Base-by-base conservation (phyloP, 2,329 filamentous ascomycete genomes). In the Fusarium acutatum region DNA sequence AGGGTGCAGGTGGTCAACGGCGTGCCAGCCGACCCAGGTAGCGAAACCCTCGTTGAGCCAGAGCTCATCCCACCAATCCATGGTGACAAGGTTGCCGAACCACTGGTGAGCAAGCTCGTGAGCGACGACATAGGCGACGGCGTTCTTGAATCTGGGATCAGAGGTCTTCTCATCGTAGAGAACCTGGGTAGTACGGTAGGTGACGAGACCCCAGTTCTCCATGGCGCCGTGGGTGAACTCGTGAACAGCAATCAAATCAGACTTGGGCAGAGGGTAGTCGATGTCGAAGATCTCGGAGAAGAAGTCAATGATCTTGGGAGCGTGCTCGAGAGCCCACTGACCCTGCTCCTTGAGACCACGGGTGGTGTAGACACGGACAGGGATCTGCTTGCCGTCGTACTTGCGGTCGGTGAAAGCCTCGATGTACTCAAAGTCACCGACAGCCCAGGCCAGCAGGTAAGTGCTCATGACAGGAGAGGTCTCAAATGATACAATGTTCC, bases 21-120 rank as follows among this genome's bases (percentile, higher is more conserved):
- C 95, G 69, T 95, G 89, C 96, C 96, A 99, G 59, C 96, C 96
- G 47, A 98, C 96, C 96, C 96, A 98, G 7, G 96, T 99, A 46
- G 96, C 96, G 80, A 99, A 99, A 18, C 95, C 95, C 83, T 98
- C 96, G 79, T 97, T 97, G 59, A 97, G 88, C 95, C 95, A 97
- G 44, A 96, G 88, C 84, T 97, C 93, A 80, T 92, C 94, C 94
- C 94, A 96, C 94, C 95, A 97, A 82, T 97, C 94, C 95, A 97
- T 97, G 11, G 95, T 97, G 47, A 97, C 95, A 17, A 97, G 88
- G 81, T 97, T 97, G 41, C 95, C 95, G 77, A 97, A 97, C 95
- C 95, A 97, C 84, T 97, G 95, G 80, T 97, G 95, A 63, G 95
- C 96, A 71, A 99, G 88, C 83, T 99, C 96, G 83, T 99, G 96